Evolutionary conservation across 441 rosid species (phyloP).

Genomic region (Adansonia rubrostipa): DNA sequence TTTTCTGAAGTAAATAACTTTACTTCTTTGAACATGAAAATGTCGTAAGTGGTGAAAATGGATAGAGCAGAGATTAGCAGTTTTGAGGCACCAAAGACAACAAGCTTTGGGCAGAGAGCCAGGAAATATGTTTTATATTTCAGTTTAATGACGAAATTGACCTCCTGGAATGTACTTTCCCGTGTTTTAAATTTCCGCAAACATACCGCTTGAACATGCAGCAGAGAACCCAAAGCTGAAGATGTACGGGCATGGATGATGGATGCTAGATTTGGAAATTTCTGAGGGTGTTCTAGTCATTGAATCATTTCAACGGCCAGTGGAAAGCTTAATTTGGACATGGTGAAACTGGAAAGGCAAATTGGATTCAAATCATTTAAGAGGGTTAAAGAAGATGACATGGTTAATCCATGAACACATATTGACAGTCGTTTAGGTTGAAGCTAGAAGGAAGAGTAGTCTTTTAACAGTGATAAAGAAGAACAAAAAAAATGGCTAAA

Average conservation of each 20-base stretch:
- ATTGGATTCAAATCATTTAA: background rate
- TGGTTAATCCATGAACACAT: background rate
- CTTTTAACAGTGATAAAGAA: background rate
- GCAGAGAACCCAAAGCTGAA: background rate
- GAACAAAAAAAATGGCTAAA: background rate
- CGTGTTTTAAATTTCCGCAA: constrained; percentile 18
- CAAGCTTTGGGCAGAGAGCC: constrained; percentile 52
- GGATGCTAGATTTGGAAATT: too few relatives aligned
- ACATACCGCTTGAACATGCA: constrained; percentile 9
- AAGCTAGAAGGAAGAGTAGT: too few relatives aligned
- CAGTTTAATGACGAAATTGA: constrained; percentile 31
- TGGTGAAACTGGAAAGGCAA: background rate
- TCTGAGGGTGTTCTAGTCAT: constrained; percentile 36
- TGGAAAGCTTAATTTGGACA: background rate
- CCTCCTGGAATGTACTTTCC: constrained; percentile 24
- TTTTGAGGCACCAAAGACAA: constrained; percentile 25
- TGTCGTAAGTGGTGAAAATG: background rate
- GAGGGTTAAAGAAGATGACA: background rate
- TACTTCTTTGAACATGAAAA: constrained; percentile 16
- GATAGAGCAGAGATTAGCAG: constrained; percentile 24
- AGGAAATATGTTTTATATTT: constrained; percentile 14
- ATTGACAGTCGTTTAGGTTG: too few relatives aligned
- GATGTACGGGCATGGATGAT: background rate
- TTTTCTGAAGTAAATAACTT: background rate
- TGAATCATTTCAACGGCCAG: constrained; percentile 30